These are phyloP conservation scores for Apiotrichum laibachii DNA, from an alignment of 1,284 basidiomycete species.

Conservation along the genomic window DNA sequence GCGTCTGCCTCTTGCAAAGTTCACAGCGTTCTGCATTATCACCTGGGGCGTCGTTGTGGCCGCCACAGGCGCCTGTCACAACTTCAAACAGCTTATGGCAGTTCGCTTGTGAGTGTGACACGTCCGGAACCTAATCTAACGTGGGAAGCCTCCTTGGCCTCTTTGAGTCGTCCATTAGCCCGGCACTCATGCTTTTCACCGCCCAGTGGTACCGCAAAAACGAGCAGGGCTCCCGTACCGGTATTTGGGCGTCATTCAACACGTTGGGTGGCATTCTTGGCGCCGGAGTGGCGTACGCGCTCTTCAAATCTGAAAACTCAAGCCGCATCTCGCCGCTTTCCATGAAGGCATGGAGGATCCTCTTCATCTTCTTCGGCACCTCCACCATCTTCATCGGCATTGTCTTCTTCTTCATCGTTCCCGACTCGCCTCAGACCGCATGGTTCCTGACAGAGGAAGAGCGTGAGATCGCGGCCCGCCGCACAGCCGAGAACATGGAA, in stretches of 20 bases:
- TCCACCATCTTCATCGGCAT: constrained; percentile 23
- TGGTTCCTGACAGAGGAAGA: constrained; percentile 30
- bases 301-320: neutral
- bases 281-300: constrained; percentile 21
- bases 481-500: constrained; percentile 32
- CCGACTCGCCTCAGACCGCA: constrained; percentile 29
- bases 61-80: constrained; percentile 31
- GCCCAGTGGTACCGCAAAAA: constrained; percentile 22
- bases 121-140: neutral
- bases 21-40: constrained; percentile 36
- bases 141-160: constrained; percentile 14
- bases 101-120: constrained; percentile 49
- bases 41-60: constrained; percentile 8
- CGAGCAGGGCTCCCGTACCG: constrained; percentile 18
- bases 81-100: constrained; percentile 64
- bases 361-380: constrained; percentile 29
- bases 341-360: constrained; percentile 22
- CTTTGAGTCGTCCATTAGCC: constrained; percentile 16
- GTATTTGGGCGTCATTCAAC: constrained; percentile 24
- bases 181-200: constrained; percentile 25
- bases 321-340: neutral
- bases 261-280: constrained; percentile 26
- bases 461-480: constrained; percentile 28
- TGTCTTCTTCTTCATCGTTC: constrained; percentile 29
- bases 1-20: constrained; percentile 27